A percentile compares a stretch with the other conserved stretches of the same genome.
These are phyloP conservation scores for Capsicum pubescens DNA, from an alignment of 257 asterid genomes.

Conservation along the genomic window DNA sequence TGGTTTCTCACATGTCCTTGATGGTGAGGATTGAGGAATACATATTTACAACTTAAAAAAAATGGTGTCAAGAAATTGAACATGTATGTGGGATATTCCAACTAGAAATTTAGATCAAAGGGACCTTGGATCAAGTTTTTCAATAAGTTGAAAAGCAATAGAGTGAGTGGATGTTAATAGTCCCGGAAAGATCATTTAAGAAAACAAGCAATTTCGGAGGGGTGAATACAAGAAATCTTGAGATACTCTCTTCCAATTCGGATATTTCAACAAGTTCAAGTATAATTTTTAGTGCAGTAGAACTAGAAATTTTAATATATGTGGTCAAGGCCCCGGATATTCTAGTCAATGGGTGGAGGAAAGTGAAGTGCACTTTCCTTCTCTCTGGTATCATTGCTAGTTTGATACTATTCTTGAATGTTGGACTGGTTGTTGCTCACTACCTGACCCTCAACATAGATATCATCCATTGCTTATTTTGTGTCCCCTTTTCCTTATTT, in stretches of 20 bases:
- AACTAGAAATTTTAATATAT: not conserved
- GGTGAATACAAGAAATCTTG: too few relatives aligned
- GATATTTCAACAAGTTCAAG: not conserved
- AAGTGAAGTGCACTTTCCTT: not conserved
- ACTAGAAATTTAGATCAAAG: not conserved
- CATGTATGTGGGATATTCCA: not conserved
- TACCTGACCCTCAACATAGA: not conserved
- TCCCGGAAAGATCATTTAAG: not conserved
- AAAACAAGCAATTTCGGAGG: too few relatives aligned
- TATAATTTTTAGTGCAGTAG: not conserved
- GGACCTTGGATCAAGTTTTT: not conserved
- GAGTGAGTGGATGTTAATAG: not conserved
- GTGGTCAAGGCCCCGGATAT: not conserved
- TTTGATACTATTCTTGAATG: not conserved
- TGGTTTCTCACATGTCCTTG: too few relatives aligned
- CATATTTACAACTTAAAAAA: too few relatives aligned
- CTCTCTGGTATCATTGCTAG: not conserved
- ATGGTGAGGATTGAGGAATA: too few relatives aligned
- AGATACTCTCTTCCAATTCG: too few relatives aligned
- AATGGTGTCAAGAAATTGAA: not conserved
- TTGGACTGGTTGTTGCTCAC: not conserved
- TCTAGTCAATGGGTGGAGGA: not conserved
- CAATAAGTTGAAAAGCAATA: slow-evolving; percentile 2
- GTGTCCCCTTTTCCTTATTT: not conserved
- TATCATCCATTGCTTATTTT: not conserved